phyloP scores from a whole-genome alignment of 306 rosid species.

The Abrus pulchellus region DNA sequence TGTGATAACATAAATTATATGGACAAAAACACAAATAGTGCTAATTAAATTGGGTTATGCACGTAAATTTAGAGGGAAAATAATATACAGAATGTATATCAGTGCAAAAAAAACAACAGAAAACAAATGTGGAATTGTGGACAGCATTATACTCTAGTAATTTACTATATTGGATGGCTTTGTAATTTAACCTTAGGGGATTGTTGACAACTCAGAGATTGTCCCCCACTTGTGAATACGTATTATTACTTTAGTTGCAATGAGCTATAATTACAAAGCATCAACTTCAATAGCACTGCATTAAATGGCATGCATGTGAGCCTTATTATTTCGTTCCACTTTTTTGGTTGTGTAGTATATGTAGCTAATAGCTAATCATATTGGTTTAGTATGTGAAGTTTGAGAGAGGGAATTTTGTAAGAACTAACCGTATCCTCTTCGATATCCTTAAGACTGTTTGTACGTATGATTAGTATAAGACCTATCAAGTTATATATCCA shows the following conservation, averaged over 20 bases:
- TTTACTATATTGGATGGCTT: not conserved
- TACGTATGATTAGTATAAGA: not conserved
- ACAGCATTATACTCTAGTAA: too few species aligned
- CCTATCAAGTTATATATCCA: not conserved
- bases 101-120: not conserved
- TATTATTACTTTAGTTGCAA: slow-evolving; percentile 23
- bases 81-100: not conserved
- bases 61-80: not conserved
- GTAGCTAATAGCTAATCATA: slow-evolving; percentile 11
- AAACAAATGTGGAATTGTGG: not conserved
- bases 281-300: slow-evolving; percentile 9
- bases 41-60: not conserved
- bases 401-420: not conserved
- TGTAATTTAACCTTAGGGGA: slow-evolving; percentile 24
- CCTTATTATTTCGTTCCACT: slow-evolving; percentile 12
- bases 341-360: not conserved
- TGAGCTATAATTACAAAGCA: slow-evolving; percentile 23
- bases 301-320: slow-evolving; percentile 37
- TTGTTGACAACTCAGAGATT: slow-evolving; percentile 44
- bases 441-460: not conserved
- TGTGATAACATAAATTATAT: not conserved
- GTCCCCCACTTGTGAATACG: not conserved
- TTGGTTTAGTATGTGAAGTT: not conserved
- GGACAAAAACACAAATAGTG: not conserved
- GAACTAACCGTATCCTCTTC: not conserved